Percentiles rank a stretch among this genome's conserved stretches.
Conservation (phyloP, 176 grass and related monocot species). For the Bromus sterilis region DNA sequence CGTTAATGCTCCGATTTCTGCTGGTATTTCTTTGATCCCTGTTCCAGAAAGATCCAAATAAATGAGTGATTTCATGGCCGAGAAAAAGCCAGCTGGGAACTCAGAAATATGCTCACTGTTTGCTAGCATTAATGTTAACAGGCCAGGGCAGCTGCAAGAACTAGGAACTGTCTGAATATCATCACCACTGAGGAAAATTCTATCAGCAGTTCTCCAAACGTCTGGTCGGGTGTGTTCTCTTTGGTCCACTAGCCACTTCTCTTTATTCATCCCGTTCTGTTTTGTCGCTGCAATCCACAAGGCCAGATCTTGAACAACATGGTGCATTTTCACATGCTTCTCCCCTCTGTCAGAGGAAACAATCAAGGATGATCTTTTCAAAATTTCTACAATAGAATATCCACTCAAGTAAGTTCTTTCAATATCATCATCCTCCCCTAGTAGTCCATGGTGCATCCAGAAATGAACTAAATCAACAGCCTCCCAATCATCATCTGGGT, state of each 20-base stretch:
- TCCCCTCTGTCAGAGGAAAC: not conserved
- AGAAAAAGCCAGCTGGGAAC: too few relatives aligned
- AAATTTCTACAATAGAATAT: not conserved
- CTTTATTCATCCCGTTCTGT: not conserved
- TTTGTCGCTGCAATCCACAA: not conserved
- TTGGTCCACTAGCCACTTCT: not conserved
- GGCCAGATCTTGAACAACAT: not conserved
- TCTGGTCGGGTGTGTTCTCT: not conserved
- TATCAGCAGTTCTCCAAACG: not conserved
- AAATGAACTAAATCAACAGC: fast-evolving
- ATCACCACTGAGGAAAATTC: not conserved
- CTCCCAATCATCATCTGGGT: not conserved
- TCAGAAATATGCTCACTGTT: not conserved
- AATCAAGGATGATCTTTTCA: not conserved
- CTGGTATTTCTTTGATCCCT: too few relatives aligned
- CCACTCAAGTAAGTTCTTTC: not conserved
- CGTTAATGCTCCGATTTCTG: too few relatives aligned
- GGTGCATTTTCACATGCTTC: not conserved
- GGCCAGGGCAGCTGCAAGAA: not conserved
- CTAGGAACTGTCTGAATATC: not conserved
- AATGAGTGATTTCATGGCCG: too few relatives aligned
- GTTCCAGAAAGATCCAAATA: too few relatives aligned
- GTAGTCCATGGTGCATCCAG: not conserved
- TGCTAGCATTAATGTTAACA: not conserved
- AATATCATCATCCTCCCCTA: not conserved